These are phyloP conservation scores for Hyphopichia buzzinii DNA, from an alignment of 1,139 yeast genomes.

Conservation along the genomic window DNA sequence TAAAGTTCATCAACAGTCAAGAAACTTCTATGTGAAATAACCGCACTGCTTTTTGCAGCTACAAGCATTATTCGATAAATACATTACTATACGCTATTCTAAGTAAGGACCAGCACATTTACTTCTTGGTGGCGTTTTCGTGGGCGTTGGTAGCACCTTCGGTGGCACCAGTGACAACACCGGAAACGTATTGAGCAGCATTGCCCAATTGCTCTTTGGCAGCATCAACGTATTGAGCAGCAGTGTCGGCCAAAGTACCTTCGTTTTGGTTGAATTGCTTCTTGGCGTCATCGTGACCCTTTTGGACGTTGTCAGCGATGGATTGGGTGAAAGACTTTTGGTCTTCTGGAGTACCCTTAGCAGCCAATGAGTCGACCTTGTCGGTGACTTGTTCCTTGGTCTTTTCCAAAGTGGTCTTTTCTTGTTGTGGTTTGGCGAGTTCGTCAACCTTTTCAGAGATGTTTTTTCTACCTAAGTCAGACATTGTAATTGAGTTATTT, in stretches of 20 bases:
- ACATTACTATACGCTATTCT: no score
- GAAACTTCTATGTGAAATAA: no score
- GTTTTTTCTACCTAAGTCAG: conserved; percentile 77
- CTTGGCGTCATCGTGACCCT: conserved; percentile 53
- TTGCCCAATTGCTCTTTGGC: conserved; percentile 62
- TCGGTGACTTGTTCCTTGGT: conserved; percentile 73
- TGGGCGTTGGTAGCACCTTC: conserved; percentile 49
- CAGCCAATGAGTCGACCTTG: conserved; percentile 61
- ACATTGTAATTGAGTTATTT: conserved; percentile 37
- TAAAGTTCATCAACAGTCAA: no score
- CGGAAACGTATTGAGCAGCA: conserved; percentile 62
- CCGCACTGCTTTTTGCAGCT: no score
- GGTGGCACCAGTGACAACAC: conserved; percentile 58
- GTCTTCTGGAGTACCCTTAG: conserved; percentile 55
- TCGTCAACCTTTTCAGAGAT: conserved; percentile 68
- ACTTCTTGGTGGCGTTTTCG: conserved; percentile 22
- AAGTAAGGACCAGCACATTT: conserved; percentile 5
- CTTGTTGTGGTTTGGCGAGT: conserved; percentile 67
- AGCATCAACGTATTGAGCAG: conserved; percentile 56
- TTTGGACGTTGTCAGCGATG: conserved; percentile 52
- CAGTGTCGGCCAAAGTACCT: conserved; percentile 50
- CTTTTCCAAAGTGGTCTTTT: conserved; percentile 63
- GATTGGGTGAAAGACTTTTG: conserved; percentile 70
- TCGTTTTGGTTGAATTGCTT: conserved; percentile 21
- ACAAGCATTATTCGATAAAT: no score